These are phyloP conservation scores for Colletotrichum chrysophilum DNA, from an alignment of 2,329 filamentous ascomycete species.

Conservation along the genomic window DNA sequence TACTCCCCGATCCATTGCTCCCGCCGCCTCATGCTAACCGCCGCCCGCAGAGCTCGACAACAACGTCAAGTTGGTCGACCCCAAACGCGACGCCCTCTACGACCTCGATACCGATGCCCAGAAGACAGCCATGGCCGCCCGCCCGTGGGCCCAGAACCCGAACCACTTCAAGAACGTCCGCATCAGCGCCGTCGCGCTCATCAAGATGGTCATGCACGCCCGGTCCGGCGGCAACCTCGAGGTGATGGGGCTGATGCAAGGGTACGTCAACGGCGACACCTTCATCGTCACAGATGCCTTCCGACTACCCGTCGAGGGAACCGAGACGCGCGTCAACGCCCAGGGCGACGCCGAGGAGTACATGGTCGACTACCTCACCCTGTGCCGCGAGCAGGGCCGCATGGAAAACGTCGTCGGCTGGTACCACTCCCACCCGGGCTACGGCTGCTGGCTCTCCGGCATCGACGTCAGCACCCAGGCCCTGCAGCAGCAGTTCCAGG, in stretches of 20 bases:
- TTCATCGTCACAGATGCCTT: conserved; percentile 96
- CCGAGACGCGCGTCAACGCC: conserved; percentile 97
- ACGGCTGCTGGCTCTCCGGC: conserved; percentile 96
- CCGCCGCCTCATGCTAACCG: not conserved
- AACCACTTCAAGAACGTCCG: conserved; percentile 93
- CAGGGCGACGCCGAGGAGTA: conserved; percentile 97
- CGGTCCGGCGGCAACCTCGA: conserved; percentile 92
- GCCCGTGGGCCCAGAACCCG: conserved; percentile 80
- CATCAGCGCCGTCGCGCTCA: conserved; percentile 89
- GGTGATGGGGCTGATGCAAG: conserved; percentile 98
- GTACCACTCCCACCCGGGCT: conserved; percentile 98
- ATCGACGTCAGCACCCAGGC: conserved; percentile 93
- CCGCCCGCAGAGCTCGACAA: conserved; percentile 79
- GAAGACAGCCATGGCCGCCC: conserved; percentile 65
- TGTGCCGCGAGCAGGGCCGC: conserved; percentile 76
- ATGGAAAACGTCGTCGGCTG: conserved; percentile 94
- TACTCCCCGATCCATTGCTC: not conserved
- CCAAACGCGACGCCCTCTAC: conserved; percentile 90
- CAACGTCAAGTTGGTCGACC: conserved; percentile 81
- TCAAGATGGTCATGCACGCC: conserved; percentile 99
- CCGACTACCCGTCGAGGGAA: conserved; percentile 92
- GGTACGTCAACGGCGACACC: conserved; percentile 83
- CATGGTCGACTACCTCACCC: conserved; percentile 83
- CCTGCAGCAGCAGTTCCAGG: conserved; percentile 83
- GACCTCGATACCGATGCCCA: conserved; percentile 75